Base-by-base conservation (phyloP, 1,139 yeast genomes). In the Zygosaccharomyces pseudobailii region DNA sequence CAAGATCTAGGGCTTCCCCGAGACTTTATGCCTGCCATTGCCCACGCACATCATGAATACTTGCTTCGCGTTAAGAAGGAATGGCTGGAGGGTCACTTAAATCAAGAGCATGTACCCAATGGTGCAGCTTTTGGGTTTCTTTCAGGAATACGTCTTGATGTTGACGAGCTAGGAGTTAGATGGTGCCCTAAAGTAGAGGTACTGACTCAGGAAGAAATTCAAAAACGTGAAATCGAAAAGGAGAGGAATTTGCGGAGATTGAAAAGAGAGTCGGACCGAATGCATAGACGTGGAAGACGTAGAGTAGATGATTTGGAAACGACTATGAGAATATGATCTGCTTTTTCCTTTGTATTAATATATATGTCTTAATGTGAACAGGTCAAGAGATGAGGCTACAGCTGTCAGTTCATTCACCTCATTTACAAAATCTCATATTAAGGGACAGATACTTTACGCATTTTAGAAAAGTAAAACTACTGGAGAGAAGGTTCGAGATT, bases 111-210 rank as follows among this genome's bases (percentile, higher is more conserved):
- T 39, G 73, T 79, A 17, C 75, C 76, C 38, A 79, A 80, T 57
- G 76, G 76, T 45, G 81, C 84, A 0, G 82, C 80, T 0, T 77
- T 75, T 55, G 82, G 80, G 6, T 73, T 71, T 34, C 75, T 75
- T 46, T 84, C 87, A 17, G 90, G 90, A 41, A 68, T 83, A 54
- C 71, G 92, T 50, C 70, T 79, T 44, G 87, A 83, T 54, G 74
- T 73, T 28, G 82, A 77, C 50, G 69, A 73, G 13, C 66, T 78
- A 36, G 87, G 88, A 38, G 88, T 83, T 42, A 85, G 80, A 32
- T 92, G 97, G 95, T 84, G 86, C 45, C 98, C 99, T 9, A 76
- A 82, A 32, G 84, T 92, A 3, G 97, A 90, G 66, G 79, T 80
- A 6, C 74, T 92, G 51, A 82, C 95, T 1, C 92, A 88, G 42